phyloP scores from a whole-genome alignment of 2,329 filamentous ascomycete species.

The Aphanoascus verrucosus region DNA sequence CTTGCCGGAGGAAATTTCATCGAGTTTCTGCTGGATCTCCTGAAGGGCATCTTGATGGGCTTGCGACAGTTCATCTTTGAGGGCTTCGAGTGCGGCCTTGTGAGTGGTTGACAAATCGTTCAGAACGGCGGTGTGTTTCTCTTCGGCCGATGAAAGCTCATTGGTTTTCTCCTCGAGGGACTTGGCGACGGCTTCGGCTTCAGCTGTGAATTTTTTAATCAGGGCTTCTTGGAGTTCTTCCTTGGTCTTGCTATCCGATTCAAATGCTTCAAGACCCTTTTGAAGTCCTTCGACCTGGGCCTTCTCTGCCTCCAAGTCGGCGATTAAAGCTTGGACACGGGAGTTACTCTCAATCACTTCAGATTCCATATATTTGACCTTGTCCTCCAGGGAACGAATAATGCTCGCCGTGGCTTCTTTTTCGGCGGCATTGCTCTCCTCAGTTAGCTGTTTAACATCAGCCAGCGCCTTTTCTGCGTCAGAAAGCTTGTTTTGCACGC shows the following conservation, averaged over 20 bases:
- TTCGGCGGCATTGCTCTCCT: constrained; percentile 13
- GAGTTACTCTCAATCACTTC: constrained; percentile 14
- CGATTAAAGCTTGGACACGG: constrained; percentile 13
- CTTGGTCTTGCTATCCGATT: constrained; percentile 30
- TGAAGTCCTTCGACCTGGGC: constrained; percentile 29
- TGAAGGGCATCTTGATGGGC: constrained; percentile 15
- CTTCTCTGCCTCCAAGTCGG: constrained; percentile 17
- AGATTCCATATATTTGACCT: constrained; percentile 15
- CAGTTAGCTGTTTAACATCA: constrained; percentile 14
- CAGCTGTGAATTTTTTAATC: constrained; percentile 27
- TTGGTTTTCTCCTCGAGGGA: constrained; percentile 28
- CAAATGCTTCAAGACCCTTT: constrained; percentile 28
- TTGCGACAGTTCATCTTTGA: constrained; percentile 20
- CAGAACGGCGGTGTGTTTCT: constrained; percentile 27
- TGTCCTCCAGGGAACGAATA: constrained; percentile 16
- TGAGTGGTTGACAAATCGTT: constrained; percentile 29
- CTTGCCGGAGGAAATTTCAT: constrained; percentile 13
- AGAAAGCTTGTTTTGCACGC: constrained; percentile 19
- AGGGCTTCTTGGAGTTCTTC: constrained; percentile 27
- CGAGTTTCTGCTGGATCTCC: constrained; percentile 16
- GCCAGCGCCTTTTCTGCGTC: constrained; percentile 17
- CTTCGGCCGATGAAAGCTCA: constrained; percentile 22
- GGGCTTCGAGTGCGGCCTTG: constrained; percentile 27
- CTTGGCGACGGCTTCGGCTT: constrained; percentile 25
- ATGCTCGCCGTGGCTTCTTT: constrained; percentile 15